Evolutionary conservation across 192 early-diverging fungal genomes (phyloP).

Genomic region (Coemansia sp.): DNA sequence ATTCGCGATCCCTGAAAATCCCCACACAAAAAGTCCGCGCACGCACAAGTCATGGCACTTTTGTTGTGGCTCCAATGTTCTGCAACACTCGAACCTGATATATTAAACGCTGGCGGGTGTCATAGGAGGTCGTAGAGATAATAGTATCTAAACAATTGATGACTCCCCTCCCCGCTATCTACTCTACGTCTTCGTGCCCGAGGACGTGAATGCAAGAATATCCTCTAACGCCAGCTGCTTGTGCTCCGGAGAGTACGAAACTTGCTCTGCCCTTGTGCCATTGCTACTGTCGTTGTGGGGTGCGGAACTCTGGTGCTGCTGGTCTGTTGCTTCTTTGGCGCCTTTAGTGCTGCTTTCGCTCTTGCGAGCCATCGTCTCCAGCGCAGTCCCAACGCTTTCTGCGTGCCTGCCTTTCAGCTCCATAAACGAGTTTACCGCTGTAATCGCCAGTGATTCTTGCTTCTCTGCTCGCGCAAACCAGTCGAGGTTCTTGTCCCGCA

Average conservation of each 20-base stretch:
- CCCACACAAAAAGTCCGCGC: too few relatives aligned
- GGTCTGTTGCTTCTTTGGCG: neutral
- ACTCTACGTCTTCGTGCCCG: constrained; percentile 15
- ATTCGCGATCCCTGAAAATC: neutral
- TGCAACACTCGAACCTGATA: neutral
- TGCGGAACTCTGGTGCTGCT: neutral
- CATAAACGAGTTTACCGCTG: constrained; percentile 37
- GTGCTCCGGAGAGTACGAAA: neutral
- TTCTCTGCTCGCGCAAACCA: constrained; percentile 23
- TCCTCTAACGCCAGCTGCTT: constrained; percentile 34
- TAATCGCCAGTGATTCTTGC: constrained; percentile 46
- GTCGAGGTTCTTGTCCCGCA: constrained; percentile 29
- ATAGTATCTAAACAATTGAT: neutral
- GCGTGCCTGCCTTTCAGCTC: constrained; percentile 29
- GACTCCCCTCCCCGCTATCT: neutral
- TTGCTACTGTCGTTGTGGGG: neutral
- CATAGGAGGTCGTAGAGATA: neutral
- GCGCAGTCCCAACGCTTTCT: constrained; percentile 21
- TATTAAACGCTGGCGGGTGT: neutral
- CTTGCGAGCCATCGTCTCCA: constrained; percentile 8
- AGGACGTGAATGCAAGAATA: constrained; percentile 44
- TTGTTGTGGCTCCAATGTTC: neutral
- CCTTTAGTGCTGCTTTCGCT: neutral
- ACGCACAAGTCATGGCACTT: neutral
- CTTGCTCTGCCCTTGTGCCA: neutral